A percentile compares a stretch with the other conserved stretches of the same genome.
Evolutionary conservation across 768 basidiomycete genomes (phyloP).

Genomic region (Pisolithus sp.): DNA sequence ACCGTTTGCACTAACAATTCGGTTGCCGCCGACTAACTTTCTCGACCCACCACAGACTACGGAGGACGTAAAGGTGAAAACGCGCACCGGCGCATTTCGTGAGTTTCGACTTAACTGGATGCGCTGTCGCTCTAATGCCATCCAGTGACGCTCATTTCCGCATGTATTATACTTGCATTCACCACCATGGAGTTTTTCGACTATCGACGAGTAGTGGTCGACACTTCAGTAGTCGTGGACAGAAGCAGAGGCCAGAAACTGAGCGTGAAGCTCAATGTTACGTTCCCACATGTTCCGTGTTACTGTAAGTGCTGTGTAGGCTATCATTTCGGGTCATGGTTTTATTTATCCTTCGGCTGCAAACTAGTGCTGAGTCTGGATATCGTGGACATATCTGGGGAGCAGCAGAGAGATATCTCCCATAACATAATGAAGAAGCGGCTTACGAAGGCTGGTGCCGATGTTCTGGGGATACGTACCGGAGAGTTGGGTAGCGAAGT

Average conservation of each 20-base stretch:
- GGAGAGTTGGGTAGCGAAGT: slow-evolving; percentile 80
- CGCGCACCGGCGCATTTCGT: slow-evolving; percentile 88
- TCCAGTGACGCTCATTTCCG: slow-evolving; percentile 85
- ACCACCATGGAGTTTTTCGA: slow-evolving; percentile 94
- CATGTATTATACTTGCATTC: slow-evolving; percentile 87
- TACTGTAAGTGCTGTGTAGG: slow-evolving; percentile 61
- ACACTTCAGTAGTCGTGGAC: slow-evolving; percentile 93
- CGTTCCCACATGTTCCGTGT: slow-evolving; percentile 95
- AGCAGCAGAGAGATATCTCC: slow-evolving; percentile 84
- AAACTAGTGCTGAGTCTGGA: slow-evolving; percentile 84
- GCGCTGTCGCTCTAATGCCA: slow-evolving; percentile 5
- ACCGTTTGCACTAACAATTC: slow-evolving; percentile 1
- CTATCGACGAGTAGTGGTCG: slow-evolving; percentile 79
- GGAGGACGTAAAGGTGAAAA: slow-evolving; percentile 99
- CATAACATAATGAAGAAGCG: slow-evolving; percentile 87
- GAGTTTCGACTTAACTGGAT: slow-evolving; percentile 27
- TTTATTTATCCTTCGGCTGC: background rate
- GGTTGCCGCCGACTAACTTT: background rate
- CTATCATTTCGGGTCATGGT: background rate
- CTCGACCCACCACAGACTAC: slow-evolving; percentile 63
- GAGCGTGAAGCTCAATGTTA: slow-evolving; percentile 85
- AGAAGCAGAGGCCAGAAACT: slow-evolving; percentile 91
- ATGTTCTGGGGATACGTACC: slow-evolving; percentile 49
- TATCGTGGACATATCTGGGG: slow-evolving; percentile 97
- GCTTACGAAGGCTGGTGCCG: slow-evolving; percentile 50